phyloP scores from a whole-genome alignment of 768 basidiomycete genomes.

The Agrocybe praecox region DNA sequence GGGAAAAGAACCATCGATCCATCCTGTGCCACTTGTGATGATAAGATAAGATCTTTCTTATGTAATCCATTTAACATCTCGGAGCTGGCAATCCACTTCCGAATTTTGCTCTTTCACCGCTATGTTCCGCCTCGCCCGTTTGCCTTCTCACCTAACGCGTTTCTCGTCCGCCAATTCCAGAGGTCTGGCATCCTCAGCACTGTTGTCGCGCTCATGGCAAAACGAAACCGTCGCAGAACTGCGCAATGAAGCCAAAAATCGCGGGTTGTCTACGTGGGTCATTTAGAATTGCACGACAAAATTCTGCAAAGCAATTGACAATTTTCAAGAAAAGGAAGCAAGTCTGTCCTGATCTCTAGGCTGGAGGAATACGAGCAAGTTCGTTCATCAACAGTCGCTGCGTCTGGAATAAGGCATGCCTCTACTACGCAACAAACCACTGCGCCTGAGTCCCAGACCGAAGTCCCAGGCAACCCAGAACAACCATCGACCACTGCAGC shows the following conservation, averaged over 20 bases:
- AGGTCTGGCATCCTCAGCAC: conserved; percentile 52
- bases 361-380: conserved; percentile 52
- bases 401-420: conserved; percentile 10
- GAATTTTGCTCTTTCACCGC: background rate
- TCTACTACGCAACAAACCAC: conserved; percentile 4
- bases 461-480: conserved; percentile 27
- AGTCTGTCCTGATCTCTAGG: conserved; percentile 55
- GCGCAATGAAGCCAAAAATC: conserved; percentile 53
- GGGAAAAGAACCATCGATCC: background rate
- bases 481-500: conserved; percentile 33
- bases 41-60: conserved; percentile 2
- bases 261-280: conserved; percentile 58
- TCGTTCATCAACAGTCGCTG: conserved; percentile 14
- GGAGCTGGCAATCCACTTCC: background rate
- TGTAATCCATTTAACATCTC: background rate
- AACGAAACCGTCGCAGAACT: conserved; percentile 51
- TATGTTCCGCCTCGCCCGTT: conserved; percentile 28
- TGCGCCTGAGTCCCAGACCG: background rate
- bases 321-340: conserved; percentile 54
- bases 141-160: conserved; percentile 13
- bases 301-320: conserved; percentile 8
- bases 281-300: background rate
- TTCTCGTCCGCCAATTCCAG: conserved; percentile 11
- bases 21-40: background rate
- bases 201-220: conserved; percentile 60